Evolutionary conservation across 2,329 filamentous ascomycete genomes (phyloP).

Genomic region (Gaeumannomyces tritici): DNA sequence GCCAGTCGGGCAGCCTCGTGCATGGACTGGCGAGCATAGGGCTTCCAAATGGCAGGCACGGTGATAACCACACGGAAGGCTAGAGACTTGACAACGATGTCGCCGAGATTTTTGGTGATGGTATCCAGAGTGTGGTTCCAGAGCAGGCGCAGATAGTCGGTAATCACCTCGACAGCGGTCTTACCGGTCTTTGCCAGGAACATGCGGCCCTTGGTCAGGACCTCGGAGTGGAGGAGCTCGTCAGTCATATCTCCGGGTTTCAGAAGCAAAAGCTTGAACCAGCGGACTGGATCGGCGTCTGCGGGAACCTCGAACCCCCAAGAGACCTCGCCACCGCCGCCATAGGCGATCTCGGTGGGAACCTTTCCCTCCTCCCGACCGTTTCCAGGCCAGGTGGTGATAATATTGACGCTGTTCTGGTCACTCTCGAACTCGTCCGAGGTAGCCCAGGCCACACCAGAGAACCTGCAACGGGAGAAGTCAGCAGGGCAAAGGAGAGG

Average conservation of each 20-base stretch:
- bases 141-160: conserved; percentile 19
- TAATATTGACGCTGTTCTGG: background rate
- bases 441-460: conserved; percentile 1
- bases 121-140: conserved; percentile 19
- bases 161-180: conserved; percentile 16
- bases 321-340: background rate
- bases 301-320: background rate
- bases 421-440: background rate
- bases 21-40: conserved; percentile 26
- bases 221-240: background rate
- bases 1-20: conserved; percentile 19
- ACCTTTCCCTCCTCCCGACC: background rate
- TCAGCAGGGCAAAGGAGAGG: too few relatives aligned
- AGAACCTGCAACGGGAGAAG: background rate
- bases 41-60: conserved; percentile 33
- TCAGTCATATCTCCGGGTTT: background rate
- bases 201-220: background rate
- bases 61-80: conserved; percentile 27
- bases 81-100: conserved; percentile 10
- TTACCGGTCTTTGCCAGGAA: conserved; percentile 8
- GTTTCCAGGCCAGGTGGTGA: background rate
- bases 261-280: conserved; percentile 2
- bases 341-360: background rate
- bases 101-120: conserved; percentile 17
- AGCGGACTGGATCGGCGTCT: background rate